Conservation (phyloP, 805 yeast genomes). For the Wickerhamiella occidentalis region DNA sequence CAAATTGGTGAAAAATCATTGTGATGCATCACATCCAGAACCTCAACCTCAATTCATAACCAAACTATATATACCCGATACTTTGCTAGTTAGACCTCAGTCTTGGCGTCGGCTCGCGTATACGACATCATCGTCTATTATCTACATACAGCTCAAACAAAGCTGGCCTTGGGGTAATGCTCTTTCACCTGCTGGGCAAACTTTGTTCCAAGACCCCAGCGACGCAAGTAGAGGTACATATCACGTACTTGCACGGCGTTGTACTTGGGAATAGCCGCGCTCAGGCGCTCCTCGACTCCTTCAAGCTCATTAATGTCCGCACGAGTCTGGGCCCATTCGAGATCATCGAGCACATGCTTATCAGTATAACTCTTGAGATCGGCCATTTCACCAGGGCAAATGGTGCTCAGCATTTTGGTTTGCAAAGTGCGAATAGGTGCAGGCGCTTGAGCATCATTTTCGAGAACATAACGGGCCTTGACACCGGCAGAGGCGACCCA, state of each 20-base stretch:
- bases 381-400: conserved; percentile 20
- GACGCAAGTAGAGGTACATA: conserved; percentile 12
- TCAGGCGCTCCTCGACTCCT: conserved; percentile 15
- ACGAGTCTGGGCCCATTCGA: conserved; percentile 24
- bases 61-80: too few species aligned
- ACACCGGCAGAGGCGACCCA: conserved; percentile 27
- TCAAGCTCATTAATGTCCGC: conserved; percentile 14
- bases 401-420: conserved; percentile 21
- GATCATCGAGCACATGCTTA: conserved; percentile 17
- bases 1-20: too few species aligned
- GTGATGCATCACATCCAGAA: too few species aligned
- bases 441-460: conserved; percentile 32
- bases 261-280: neutral
- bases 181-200: conserved; percentile 14
- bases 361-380: conserved; percentile 20
- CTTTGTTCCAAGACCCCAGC: conserved; percentile 12
- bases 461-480: conserved; percentile 27
- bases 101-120: too few species aligned
- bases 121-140: too few species aligned
- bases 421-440: conserved; percentile 32
- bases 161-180: conserved; percentile 17
- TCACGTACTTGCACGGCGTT: conserved; percentile 10
- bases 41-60: too few species aligned
- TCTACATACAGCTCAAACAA: neutral
- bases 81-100: too few species aligned